Evolutionary conservation across 345 rosid genomes (phyloP), one percentile per base, ranked within the genome.

Genomic region (Litchi chinensis): DNA sequence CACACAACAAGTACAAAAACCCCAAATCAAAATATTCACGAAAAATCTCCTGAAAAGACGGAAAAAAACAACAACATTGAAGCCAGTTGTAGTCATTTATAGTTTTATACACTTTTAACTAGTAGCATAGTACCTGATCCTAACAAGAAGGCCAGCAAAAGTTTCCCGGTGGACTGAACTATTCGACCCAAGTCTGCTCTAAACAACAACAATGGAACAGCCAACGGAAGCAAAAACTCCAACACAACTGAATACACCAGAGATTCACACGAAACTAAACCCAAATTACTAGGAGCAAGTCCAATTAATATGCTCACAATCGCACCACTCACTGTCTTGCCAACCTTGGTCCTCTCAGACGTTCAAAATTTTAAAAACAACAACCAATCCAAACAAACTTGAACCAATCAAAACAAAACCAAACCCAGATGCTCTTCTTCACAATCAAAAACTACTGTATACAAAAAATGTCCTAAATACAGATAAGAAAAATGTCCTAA

Each of bases 331-430:
- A 95, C 78, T 37, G 92, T 85, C 63, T 95, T 89, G 59, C 98
- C 98, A 5, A 93, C 62, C 85, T 88, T 90, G 69, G 95, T 95
- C 87, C 88, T 91, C 95, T 95, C 95, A 65, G 98, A 90, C 98
- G 97, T 95, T 81, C 71, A 86, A 75, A 28, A 60, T 60, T 76
- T 67, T 75, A 57, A 71, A 65, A 62, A 10, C 37, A 66, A 15
- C 46, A 63, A 50, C 63, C 80, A 28, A 39, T 70, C 26, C 1
- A 63, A 54, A 15, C 54, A 65, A 10, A 32, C 52, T 28, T 70
- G 13, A 3, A 24, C 13, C 66, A 32, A 46, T 43, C 18, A 37
- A 10, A 76, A n/a, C 0, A 10, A 24, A 59, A 68, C 3, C 69
- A 15, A 75, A 54, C 39, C 40, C 50, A 0, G 57, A 41, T 28